Percentiles rank a stretch among this genome's conserved stretches.
phyloP scores from a whole-genome alignment of 306 rosid species.

The Vicia faba region DNA sequence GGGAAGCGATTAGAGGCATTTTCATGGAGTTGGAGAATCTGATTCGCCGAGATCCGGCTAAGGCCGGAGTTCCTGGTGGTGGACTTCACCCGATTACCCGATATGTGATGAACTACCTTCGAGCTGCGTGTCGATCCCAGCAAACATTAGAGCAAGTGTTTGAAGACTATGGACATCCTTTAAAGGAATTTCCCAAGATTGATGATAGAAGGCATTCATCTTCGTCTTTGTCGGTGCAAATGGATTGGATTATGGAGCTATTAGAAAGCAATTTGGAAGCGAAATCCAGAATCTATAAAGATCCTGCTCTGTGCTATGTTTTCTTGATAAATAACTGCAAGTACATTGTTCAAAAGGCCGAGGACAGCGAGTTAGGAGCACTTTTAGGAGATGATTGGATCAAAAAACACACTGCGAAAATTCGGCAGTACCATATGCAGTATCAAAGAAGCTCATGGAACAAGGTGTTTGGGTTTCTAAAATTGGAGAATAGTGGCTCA shows the following conservation, averaged over 20 bases:
- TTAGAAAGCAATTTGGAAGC: slow-evolving; percentile 87
- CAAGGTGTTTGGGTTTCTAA: slow-evolving; percentile 60
- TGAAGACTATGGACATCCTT: slow-evolving; percentile 59
- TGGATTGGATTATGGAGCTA: slow-evolving; percentile 92
- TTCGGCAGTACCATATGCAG: slow-evolving; percentile 60
- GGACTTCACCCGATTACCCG: slow-evolving; percentile 94
- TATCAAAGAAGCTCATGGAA: slow-evolving; percentile 90
- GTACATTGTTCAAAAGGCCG: slow-evolving; percentile 81
- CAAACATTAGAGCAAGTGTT: slow-evolving; percentile 77
- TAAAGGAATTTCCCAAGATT: slow-evolving; percentile 53
- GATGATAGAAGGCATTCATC: slow-evolving; percentile 49
- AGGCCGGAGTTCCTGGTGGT: slow-evolving; percentile 79
- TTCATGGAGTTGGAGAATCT: slow-evolving; percentile 95
- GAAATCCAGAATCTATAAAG: slow-evolving; percentile 78
- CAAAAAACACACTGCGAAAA: slow-evolving; percentile 71
- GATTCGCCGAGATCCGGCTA: slow-evolving; percentile 85
- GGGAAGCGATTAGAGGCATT: slow-evolving; percentile 82
- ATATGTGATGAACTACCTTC: slow-evolving; percentile 93
- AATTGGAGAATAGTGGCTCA: slow-evolving; percentile 59
- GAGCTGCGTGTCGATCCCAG: slow-evolving; percentile 79
- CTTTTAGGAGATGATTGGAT: slow-evolving; percentile 92
- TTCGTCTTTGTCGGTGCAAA: slow-evolving; percentile 69
- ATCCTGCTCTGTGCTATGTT: slow-evolving; percentile 64
- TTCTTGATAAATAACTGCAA: slow-evolving; percentile 92
- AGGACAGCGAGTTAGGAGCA: slow-evolving; percentile 70